Evolutionary conservation across 371 early-diverging fungal species (phyloP), one percentile per base, ranked within the genome.

Genomic region (Dinochytrium kinnereticum): DNA sequence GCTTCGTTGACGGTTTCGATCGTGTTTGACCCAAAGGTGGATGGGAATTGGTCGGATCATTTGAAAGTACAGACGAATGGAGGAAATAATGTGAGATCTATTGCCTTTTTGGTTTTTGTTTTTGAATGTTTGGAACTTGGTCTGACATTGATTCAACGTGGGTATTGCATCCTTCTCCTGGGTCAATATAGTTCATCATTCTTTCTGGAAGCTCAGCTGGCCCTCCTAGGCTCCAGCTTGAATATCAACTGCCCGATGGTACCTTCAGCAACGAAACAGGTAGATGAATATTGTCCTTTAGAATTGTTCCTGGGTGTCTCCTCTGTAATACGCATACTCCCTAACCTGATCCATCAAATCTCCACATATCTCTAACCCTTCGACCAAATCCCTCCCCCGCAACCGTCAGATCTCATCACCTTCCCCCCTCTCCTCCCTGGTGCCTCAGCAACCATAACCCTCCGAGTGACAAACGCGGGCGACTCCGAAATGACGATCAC

Each of bases 381-480:
- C n/a, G n/a, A n/a, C n/a, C n/a, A n/a, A n/a, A n/a, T n/a, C n/a
- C n/a, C n/a, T n/a, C n/a, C n/a, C n/a, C n/a, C n/a, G n/a, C n/a
- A n/a, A n/a, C n/a, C n/a, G n/a, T n/a, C n/a, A n/a, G n/a, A n/a
- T n/a, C n/a, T n/a, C 44, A 19, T 64, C 34, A 36, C 19, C 10
- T 64, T 64, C 36, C 33, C 33, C 36, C 3, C 33, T 24, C 30
- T 34, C 30, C 26, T 33, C 19, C 30, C 37, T 2, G 64, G 64
- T 13, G 64, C 15, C 34, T 33, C 7, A 17, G 10, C 13, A 33
- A 31, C 64, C 66, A 17, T 66, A 2, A 37, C 38, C 17, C 30
- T 66, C 66, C 5, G 19, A 2, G 66, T 40, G 44, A n/a, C 66
- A 2, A 66, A 66, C 49, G 44, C 34, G 19, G 66, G 66, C 28